phyloP scores from a whole-genome alignment of 2,329 filamentous ascomycete species.

The Macrophomina pseudophaseolina region DNA sequence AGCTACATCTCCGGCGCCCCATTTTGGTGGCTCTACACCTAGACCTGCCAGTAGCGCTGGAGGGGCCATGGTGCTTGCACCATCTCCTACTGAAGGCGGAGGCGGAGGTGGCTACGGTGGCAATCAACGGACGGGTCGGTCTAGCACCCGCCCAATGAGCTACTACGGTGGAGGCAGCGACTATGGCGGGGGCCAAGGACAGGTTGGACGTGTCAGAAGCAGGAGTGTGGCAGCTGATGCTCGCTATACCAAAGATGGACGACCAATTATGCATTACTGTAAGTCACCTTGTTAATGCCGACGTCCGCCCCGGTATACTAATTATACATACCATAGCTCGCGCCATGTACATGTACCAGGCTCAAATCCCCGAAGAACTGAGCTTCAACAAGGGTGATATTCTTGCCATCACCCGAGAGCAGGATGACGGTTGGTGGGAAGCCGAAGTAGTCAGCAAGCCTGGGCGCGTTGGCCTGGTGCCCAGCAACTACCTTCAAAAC shows the following conservation, averaged over 20 bases:
- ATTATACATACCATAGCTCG: slow-evolving; percentile 65
- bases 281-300: slow-evolving; percentile 52
- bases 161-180: slow-evolving; percentile 48
- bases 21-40: slow-evolving; percentile 38
- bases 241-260: slow-evolving; percentile 72
- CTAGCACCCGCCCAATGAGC: slow-evolving; percentile 46
- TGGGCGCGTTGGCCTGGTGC: slow-evolving; percentile 63
- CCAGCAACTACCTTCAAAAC: slow-evolving; percentile 69
- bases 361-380: slow-evolving; percentile 93
- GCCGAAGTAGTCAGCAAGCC: slow-evolving; percentile 79
- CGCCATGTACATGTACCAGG: slow-evolving; percentile 91
- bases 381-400: slow-evolving; percentile 92
- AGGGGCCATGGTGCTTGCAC: slow-evolving; percentile 53
- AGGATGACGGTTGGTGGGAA: slow-evolving; percentile 99
- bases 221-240: slow-evolving; percentile 79
- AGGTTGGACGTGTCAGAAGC: slow-evolving; percentile 62
- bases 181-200: slow-evolving; percentile 35
- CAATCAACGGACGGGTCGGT: slow-evolving; percentile 43
- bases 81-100: slow-evolving; percentile 34
- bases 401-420: slow-evolving; percentile 83
- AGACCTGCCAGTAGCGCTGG: slow-evolving; percentile 54
- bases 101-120: slow-evolving; percentile 45
- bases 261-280: slow-evolving; percentile 93
- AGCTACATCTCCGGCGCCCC: slow-evolving; percentile 22
- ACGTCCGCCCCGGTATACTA: background rate